Conservation (phyloP, 495 filamentous ascomycete species). For the Hypoxylon fragiforme region DNA sequence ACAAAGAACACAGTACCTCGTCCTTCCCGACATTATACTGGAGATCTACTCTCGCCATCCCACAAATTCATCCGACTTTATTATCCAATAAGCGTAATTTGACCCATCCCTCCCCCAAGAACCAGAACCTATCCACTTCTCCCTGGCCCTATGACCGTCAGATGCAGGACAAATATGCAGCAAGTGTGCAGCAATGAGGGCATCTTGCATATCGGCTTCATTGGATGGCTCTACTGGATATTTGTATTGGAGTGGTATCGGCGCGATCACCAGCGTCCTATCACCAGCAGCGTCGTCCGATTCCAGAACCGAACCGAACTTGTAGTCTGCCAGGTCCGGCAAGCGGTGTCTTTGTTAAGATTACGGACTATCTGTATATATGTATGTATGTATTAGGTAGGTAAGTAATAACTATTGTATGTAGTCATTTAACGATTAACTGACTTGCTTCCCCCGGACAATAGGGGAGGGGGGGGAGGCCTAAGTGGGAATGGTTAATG, state of each 20-base stretch:
- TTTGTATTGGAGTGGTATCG: slow-evolving; percentile 34
- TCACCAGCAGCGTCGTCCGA: slow-evolving; percentile 32
- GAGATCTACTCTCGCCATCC: slow-evolving; percentile 29
- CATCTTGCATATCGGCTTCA: slow-evolving; percentile 37
- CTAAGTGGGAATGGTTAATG: too few relatives aligned
- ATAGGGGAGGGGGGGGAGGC: too few relatives aligned
- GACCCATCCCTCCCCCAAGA: slow-evolving; percentile 19
- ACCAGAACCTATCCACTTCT: slow-evolving; percentile 22
- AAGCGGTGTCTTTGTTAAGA: slow-evolving; percentile 29
- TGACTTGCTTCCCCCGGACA: slow-evolving; percentile 8
- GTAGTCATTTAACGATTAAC: too few relatives aligned
- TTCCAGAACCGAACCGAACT: slow-evolving; percentile 36
- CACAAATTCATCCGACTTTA: slow-evolving; percentile 37
- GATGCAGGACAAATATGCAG: slow-evolving; percentile 32
- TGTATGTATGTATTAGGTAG: slow-evolving; percentile 8
- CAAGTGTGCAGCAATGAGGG: slow-evolving; percentile 32
- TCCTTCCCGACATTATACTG: slow-evolving; percentile 16
- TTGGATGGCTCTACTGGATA: slow-evolving; percentile 35
- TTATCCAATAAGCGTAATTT: slow-evolving; percentile 29
- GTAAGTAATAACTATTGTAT: slow-evolving; percentile 7
- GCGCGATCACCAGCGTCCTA: slow-evolving; percentile 33
- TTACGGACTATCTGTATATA: slow-evolving; percentile 2
- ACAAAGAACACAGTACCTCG: too few relatives aligned
- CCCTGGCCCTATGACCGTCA: slow-evolving; percentile 37
- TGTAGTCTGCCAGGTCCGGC: slow-evolving; percentile 29